A percentile compares a stretch with the other conserved stretches of the same genome.
Conservation (phyloP, 2,329 filamentous ascomycete species). For the Teratosphaeria viscida region DNA sequence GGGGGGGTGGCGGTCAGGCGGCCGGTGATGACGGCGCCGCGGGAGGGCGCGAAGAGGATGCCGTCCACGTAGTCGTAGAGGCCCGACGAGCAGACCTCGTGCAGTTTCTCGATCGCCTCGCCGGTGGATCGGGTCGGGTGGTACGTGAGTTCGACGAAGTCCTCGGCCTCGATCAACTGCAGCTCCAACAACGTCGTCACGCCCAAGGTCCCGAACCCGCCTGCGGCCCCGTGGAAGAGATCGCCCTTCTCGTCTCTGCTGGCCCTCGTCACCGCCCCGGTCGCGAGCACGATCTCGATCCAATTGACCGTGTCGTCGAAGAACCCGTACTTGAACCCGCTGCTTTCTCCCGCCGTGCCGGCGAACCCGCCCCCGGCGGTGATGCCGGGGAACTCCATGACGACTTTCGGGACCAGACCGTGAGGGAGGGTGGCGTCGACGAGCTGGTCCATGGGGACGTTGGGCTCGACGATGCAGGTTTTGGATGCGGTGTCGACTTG, state of each 20-base stretch:
- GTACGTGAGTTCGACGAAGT: slow-evolving; percentile 42
- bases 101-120: slow-evolving; percentile 32
- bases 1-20: slow-evolving; percentile 32
- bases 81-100: slow-evolving; percentile 25
- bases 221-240: slow-evolving; percentile 54
- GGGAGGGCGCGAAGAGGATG: slow-evolving; percentile 36
- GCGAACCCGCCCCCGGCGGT: slow-evolving; percentile 57
- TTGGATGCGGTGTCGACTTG: slow-evolving; percentile 31
- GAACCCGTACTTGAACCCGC: slow-evolving; percentile 54
- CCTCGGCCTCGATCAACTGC: slow-evolving; percentile 35
- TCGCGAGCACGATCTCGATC: slow-evolving; percentile 54
- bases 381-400: slow-evolving; percentile 64
- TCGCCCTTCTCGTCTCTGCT: not conserved
- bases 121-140: slow-evolving; percentile 31
- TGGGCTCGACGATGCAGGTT: slow-evolving; percentile 52
- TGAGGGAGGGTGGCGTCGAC: slow-evolving; percentile 46
- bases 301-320: slow-evolving; percentile 54
- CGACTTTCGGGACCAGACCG: slow-evolving; percentile 51
- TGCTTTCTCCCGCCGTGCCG: slow-evolving; percentile 57
- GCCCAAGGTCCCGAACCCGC: slow-evolving; percentile 55
- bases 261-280: slow-evolving; percentile 40
- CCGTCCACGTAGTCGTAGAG: slow-evolving; percentile 55
- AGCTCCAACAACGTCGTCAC: slow-evolving; percentile 50
- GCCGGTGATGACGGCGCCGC: slow-evolving; percentile 35
- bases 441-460: slow-evolving; percentile 57